Evolutionary conservation across 139 green algal species (phyloP), one percentile per base, ranked within the genome.

Genomic region (Pleodorina starrii): DNA sequence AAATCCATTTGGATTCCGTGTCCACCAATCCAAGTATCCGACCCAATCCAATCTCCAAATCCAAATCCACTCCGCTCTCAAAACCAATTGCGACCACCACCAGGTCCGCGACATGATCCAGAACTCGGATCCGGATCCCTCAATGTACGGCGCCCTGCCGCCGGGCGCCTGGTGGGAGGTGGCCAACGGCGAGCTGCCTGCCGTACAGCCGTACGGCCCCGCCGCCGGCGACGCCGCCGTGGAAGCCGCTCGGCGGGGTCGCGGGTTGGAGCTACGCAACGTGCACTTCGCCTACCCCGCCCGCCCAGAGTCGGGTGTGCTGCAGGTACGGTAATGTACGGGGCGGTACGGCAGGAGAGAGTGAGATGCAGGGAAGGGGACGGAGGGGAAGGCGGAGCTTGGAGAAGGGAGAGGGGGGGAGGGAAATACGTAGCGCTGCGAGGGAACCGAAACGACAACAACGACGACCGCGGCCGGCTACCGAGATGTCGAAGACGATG

Each of bases 261-360:
- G 95, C 59, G 81, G 60, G 0, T 86, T 98, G 35, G 91, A 94
- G 90, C 91, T 98, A 66, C 73, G 89, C 1, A 86, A 93, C 50
- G 95, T 98, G 12, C 86, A 69, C 66, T 98, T 98, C 84, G 76
- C 86, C 10, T 98, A 98, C 93, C 96, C 96, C 3, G 63, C 94
- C 60, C 92, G 95, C 29, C 95, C 84, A 16, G 87, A 91, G 19
- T 66, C 68, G 42, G 46, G 29, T 1, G 83, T 88, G 36, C 69
- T 88, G 83, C 83, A 68, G 79, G 54, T 66, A 4, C 9, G 54
- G 25, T 21, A 32, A 25, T 66, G n/a, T n/a, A n/a, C n/a, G n/a
- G 51, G 14, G 9, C 9, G 29, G 54, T 66, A 27, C 6, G 54
- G 54, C 54, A 66, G 54, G 3, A 7, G 29, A 12, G 5, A 5